phyloP scores from a whole-genome alignment of 805 yeast genomes.

The Teunomyces barrocoloradensis region DNA sequence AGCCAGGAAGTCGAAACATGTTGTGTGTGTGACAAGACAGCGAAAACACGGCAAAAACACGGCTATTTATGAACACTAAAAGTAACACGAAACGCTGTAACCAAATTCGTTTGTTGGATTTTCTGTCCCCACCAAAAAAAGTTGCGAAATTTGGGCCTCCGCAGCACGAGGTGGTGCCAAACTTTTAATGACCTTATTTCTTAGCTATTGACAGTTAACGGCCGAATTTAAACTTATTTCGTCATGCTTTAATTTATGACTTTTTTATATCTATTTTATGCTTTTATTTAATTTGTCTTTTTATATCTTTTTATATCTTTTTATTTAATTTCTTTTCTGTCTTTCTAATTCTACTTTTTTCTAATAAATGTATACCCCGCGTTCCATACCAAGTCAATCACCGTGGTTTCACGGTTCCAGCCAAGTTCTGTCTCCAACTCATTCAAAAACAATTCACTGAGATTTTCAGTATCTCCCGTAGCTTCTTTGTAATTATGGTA shows the following conservation, averaged over 20 bases:
- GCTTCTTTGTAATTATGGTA: conserved; percentile 53
- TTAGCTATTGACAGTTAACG: not conserved
- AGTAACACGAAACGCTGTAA: not conserved
- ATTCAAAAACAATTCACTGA: conserved; percentile 30
- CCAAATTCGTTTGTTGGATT: not conserved
- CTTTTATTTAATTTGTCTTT: too few relatives aligned
- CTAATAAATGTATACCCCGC: conserved; percentile 51
- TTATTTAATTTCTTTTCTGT: not conserved
- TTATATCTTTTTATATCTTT: too few relatives aligned
- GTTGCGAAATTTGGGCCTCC: conserved; percentile 3
- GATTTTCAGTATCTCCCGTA: conserved; percentile 30
- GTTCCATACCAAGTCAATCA: conserved; percentile 46
- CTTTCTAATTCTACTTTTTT: conserved; percentile 16
- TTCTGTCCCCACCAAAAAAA: conserved; percentile 1
- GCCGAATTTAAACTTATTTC: not conserved
- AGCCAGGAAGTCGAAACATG: conserved; percentile 8
- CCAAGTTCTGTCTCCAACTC: conserved; percentile 42
- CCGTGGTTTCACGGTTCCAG: conserved; percentile 43
- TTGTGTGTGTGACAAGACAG: not conserved
- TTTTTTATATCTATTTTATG: too few relatives aligned
- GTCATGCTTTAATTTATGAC: too few relatives aligned
- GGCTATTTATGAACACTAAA: not conserved
- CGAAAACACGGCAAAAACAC: not conserved
- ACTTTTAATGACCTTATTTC: not conserved
- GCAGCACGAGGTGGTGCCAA: not conserved